Evolutionary conservation across 1,284 basidiomycete species (phyloP).

Genomic region (Cutaneotrichosporon mucoides): DNA sequence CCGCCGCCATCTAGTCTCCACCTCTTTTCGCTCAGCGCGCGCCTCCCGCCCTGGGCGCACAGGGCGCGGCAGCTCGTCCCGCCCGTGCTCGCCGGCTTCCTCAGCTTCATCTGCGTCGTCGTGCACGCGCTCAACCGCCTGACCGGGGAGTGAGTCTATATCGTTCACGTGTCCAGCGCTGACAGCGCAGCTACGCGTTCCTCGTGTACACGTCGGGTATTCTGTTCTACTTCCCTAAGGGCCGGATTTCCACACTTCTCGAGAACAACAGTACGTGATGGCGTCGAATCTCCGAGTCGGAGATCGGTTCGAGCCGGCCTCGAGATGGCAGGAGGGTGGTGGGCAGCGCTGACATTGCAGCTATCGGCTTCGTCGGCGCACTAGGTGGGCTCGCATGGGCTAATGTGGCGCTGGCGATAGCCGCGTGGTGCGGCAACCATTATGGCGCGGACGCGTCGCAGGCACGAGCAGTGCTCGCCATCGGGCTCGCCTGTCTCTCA

Average conservation of each 20-base stretch:
- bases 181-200: conserved; percentile 40
- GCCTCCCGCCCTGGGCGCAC: conserved; percentile 14
- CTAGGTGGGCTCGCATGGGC: conserved; percentile 39
- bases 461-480: conserved; percentile 33
- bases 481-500: conserved; percentile 39
- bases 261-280: conserved; percentile 37
- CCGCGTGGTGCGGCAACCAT: conserved; percentile 30
- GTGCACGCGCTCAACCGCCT: conserved; percentile 32
- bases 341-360: not conserved
- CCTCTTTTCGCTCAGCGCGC: conserved; percentile 3
- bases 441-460: conserved; percentile 33
- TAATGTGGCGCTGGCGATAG: conserved; percentile 36
- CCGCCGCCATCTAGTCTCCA: not conserved
- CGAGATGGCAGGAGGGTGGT: no score
- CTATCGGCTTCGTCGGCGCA: conserved; percentile 26
- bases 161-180: not conserved
- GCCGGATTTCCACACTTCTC: conserved; percentile 38
- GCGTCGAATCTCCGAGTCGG: no score
- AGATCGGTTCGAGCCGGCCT: no score
- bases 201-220: conserved; percentile 42
- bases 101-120: conserved; percentile 40
- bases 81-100: conserved; percentile 15
- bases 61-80: conserved; percentile 9
- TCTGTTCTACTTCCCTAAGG: conserved; percentile 49
- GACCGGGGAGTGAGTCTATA: conserved; percentile 33